These are phyloP conservation scores for Coemansia sp. DNA, from an alignment of 192 early-diverging fungal genomes.

Conservation along the genomic window DNA sequence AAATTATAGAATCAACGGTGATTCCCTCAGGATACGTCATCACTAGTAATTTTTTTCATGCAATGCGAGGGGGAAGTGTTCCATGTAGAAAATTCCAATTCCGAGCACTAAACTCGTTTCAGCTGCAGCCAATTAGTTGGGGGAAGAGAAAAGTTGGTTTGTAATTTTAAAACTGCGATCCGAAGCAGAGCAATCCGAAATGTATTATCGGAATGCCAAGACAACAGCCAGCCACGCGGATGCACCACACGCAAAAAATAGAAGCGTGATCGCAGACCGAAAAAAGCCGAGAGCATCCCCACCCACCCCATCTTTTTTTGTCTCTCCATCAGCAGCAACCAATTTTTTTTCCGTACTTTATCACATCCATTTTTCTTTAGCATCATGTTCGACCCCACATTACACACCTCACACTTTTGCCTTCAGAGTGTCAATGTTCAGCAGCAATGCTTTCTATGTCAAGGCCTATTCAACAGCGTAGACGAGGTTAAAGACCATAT, in stretches of 20 bases:
- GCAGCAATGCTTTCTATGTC: constrained; percentile 43
- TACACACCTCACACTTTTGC: not conserved
- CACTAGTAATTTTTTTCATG: no score
- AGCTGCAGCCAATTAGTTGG: no score
- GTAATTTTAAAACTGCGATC: not conserved
- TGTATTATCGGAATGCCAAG: not conserved
- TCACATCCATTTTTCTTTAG: not conserved
- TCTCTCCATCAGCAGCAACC: not conserved
- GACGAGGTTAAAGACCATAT: constrained; percentile 41
- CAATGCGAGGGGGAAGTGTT: no score
- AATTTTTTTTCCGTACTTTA: not conserved
- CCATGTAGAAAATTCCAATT: not conserved
- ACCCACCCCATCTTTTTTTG: not conserved
- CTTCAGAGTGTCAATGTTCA: not conserved
- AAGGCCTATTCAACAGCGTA: constrained; percentile 23
- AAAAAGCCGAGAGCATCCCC: not conserved
- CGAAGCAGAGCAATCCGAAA: not conserved
- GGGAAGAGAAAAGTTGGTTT: not conserved
- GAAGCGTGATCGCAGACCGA: not conserved
- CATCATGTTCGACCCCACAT: not conserved
- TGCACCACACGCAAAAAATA: not conserved
- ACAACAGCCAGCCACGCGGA: constrained; percentile 2
- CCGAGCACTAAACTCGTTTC: no score
- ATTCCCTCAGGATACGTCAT: no score
- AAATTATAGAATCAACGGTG: no score